These are phyloP conservation scores for Galerina marginata DNA, from an alignment of 768 basidiomycete genomes.

Conservation along the genomic window DNA sequence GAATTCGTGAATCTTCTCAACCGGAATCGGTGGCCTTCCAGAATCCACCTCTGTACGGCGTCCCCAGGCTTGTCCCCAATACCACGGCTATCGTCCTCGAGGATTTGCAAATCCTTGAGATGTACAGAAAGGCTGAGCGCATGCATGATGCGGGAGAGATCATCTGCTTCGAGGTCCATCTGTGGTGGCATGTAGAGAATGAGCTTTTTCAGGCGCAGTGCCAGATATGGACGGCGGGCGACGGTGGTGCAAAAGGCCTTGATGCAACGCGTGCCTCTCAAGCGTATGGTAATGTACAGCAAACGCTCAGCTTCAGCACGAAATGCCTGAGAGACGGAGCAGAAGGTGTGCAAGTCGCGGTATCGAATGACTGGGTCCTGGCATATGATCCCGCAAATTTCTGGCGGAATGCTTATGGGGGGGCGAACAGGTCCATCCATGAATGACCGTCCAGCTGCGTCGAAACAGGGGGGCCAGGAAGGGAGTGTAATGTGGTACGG, in stretches of 20 bases:
- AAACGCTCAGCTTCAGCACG: slow-evolving; percentile 29
- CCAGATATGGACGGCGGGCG: slow-evolving; percentile 22
- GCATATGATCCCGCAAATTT: slow-evolving; percentile 30
- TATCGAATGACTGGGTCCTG: slow-evolving; percentile 13
- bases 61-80: slow-evolving; percentile 12
- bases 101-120: slow-evolving; percentile 22
- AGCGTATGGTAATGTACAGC: slow-evolving; percentile 22
- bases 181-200: slow-evolving; percentile 24
- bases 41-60: slow-evolving; percentile 22
- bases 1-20: slow-evolving; percentile 27
- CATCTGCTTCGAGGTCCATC: slow-evolving; percentile 22
- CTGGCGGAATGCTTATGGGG: slow-evolving; percentile 22
- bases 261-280: slow-evolving; percentile 20
- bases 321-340: slow-evolving; percentile 26
- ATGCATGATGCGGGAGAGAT: slow-evolving; percentile 21
- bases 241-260: slow-evolving; percentile 25
- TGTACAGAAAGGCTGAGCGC: slow-evolving; percentile 20
- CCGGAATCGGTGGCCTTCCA: slow-evolving; percentile 26
- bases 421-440: not conserved
- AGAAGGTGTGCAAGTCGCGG: slow-evolving; percentile 22
- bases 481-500: no score
- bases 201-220: slow-evolving; percentile 15
- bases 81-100: slow-evolving; percentile 9
- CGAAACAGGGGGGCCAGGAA: no score
- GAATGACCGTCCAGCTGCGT: no score